These are phyloP conservation scores for Mallotus nudiflorus DNA, from an alignment of 345 rosid species.

Conservation along the genomic window DNA sequence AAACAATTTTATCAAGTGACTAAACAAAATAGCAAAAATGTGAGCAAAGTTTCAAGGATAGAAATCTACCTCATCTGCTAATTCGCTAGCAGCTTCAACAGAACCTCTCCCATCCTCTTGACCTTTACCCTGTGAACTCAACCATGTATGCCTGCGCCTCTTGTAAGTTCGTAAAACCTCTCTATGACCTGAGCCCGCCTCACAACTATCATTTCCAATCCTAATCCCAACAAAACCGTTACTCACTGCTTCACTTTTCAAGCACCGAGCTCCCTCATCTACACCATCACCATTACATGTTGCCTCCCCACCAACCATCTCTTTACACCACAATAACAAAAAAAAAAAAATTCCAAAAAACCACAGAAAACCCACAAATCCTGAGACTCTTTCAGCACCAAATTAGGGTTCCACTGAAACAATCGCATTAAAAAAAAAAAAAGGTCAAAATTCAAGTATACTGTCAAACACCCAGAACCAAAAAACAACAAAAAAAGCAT, in stretches of 20 bases:
- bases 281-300: constrained; percentile 38
- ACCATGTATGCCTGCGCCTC: constrained; percentile 56
- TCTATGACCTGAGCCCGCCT: constrained; percentile 41
- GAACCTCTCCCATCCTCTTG: constrained; percentile 37
- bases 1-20: constrained; percentile 9
- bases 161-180: constrained; percentile 61
- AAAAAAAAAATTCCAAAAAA: too few relatives aligned
- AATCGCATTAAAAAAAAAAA: constrained; percentile 18
- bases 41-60: neutral
- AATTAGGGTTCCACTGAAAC: constrained; percentile 39
- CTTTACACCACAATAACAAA: constrained; percentile 4
- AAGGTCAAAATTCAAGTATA: constrained; percentile 14
- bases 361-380: constrained; percentile 14
- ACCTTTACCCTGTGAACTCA: constrained; percentile 39
- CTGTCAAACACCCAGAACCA: constrained; percentile 12
- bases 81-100: constrained; percentile 35
- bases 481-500: neutral
- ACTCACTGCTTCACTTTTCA: constrained; percentile 37
- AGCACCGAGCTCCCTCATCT: constrained; percentile 28
- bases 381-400: constrained; percentile 22
- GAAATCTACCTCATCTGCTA: constrained; percentile 47
- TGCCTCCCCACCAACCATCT: constrained; percentile 53
- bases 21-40: constrained; percentile 1
- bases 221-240: constrained; percentile 34
- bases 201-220: constrained; percentile 36